These are phyloP conservation scores for Candida endomychidarum DNA, from an alignment of 805 yeast genomes.

Conservation along the genomic window DNA sequence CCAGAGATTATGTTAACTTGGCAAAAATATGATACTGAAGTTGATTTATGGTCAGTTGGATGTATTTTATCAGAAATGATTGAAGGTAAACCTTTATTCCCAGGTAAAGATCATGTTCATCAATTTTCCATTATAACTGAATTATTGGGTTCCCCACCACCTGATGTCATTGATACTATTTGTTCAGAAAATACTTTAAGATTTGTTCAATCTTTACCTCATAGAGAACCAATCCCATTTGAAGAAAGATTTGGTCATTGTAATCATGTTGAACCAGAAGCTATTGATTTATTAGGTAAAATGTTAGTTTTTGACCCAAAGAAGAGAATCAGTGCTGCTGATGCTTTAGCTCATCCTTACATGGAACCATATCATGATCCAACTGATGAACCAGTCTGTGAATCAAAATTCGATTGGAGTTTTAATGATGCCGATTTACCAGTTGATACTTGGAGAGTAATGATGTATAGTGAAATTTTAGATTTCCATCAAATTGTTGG, in stretches of 20 bases:
- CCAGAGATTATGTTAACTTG: constrained; percentile 98
- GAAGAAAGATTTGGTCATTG: constrained; percentile 71
- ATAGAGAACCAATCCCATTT: constrained; percentile 88
- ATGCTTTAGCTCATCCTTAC: constrained; percentile 87
- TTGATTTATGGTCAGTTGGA: constrained; percentile 97
- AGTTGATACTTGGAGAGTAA: constrained; percentile 96
- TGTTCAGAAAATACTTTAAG: constrained; percentile 93
- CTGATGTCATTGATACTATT: constrained; percentile 92
- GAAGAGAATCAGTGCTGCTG: constrained; percentile 89
- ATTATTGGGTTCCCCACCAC: constrained; percentile 92
- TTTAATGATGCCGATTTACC: constrained; percentile 97
- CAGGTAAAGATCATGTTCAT: constrained; percentile 97
- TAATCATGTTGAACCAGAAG: constrained; percentile 69
- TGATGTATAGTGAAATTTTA: constrained; percentile 97
- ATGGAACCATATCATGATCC: constrained; percentile 96
- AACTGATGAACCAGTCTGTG: constrained; percentile 93
- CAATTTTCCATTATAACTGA: constrained; percentile 97
- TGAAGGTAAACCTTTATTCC: constrained; percentile 94
- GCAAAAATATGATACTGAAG: constrained; percentile 97
- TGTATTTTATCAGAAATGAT: constrained; percentile 98
- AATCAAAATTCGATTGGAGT: constrained; percentile 94
- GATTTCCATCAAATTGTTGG: constrained; percentile 92
- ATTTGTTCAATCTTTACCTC: constrained; percentile 91
- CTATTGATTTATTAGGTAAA: constrained; percentile 81
- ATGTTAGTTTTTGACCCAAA: constrained; percentile 96